phyloP scores from a whole-genome alignment of 345 rosid species.

The Eucalyptus coolabah region DNA sequence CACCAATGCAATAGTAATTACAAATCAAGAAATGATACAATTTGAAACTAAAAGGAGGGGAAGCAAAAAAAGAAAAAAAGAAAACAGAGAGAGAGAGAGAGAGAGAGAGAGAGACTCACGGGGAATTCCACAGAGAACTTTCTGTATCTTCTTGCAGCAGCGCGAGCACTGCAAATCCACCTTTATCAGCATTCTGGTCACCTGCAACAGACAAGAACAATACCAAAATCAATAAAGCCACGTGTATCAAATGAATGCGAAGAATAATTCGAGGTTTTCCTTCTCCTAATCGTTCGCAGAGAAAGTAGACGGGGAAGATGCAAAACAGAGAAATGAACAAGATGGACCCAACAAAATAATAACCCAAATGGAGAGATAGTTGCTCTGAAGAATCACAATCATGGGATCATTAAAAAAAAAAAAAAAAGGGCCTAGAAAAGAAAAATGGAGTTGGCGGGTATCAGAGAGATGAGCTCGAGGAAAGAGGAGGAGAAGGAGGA shows the following conservation, averaged over 20 bases:
- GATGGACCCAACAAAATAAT: not conserved
- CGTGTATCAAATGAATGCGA: not conserved
- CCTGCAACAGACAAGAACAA: not conserved
- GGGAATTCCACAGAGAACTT: constrained; percentile 50
- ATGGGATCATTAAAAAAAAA: not conserved
- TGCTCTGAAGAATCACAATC: not conserved
- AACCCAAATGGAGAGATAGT: not conserved
- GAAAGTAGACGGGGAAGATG: not conserved
- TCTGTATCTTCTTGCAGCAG: constrained; percentile 71
- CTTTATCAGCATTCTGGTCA: not conserved
- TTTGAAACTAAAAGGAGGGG: not conserved
- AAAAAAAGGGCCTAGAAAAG: not conserved
- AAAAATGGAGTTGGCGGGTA: not conserved
- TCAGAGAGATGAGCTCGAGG: not conserved
- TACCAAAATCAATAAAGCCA: not conserved
- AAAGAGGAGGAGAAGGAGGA: not conserved
- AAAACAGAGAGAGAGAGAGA: no score
- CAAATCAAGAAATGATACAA: not conserved
- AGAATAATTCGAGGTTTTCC: not conserved
- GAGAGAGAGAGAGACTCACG: constrained; percentile 44
- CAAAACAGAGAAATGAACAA: not conserved
- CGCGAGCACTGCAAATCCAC: constrained; percentile 33
- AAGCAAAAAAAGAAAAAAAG: not conserved
- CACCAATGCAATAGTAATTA: constrained; percentile 12
- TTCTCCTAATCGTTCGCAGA: not conserved